Base-by-base conservation (phyloP, 305 asterid species). In the Stenogyne calaminthoides region DNA sequence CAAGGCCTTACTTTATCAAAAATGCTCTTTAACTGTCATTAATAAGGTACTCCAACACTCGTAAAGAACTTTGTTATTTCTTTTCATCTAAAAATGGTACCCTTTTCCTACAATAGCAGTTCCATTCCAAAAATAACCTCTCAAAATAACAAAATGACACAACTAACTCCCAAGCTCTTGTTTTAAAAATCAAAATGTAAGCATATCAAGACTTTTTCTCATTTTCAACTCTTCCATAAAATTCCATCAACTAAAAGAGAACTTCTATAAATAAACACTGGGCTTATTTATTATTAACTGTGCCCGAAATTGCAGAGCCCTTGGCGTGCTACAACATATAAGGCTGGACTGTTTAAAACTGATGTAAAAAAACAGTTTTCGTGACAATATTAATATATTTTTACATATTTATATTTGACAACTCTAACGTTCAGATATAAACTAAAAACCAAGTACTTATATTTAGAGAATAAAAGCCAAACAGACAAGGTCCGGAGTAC, bases 91-190 rank as follows among this genome's bases (percentile, higher is more conserved):
- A 34, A 18, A 72, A 2, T 12, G 16, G 59, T 42, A 51, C 34
- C 77, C 44, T n/a, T 51, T 65, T 74, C 58, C 67, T 44, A 22
- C 12, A 42, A 58, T 58, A 39, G 15, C 51, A 39, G 20, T 42
- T 65, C 1, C 1, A 19, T n/a, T 56, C 25, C 25, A 37, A 68
- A 69, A 46, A 19, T 4, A n/a, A 5, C 40, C 49, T 10, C 61
- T 18, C 3, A 19, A 37, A 37, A 12, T 36, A 22, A 18, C 2
- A 49, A 11, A 63, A 12, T 15, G 9, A 7, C 7, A 10, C 15
- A 25, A 55, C 14, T 27, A 27, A 59, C 64, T 32, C 39, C 39
- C 47, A 42, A 25, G 16, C 18, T n/a, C 59, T 44, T 18, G 16
- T 3, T 66, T 2, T 19, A 46, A 67, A 32, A 40, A 74, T 20